Conservation (phyloP, 2,329 filamentous ascomycete species). For the Rhinocladiella mackenziei region DNA sequence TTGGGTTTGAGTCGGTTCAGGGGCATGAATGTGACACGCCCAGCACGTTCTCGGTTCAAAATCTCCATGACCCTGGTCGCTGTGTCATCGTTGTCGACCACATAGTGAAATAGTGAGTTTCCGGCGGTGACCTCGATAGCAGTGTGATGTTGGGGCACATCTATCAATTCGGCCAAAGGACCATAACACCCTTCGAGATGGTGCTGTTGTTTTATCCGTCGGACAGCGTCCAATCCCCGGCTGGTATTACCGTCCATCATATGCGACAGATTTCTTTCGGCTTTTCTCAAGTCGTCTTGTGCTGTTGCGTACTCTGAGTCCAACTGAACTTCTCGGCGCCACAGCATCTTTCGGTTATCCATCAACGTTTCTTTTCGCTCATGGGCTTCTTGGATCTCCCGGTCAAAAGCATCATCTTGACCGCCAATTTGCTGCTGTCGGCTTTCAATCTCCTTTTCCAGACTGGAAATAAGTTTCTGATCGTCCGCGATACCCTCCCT, state of each 20-base stretch:
- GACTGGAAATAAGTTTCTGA: slow-evolving; percentile 63
- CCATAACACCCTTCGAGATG: slow-evolving; percentile 85
- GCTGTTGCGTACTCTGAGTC: slow-evolving; percentile 72
- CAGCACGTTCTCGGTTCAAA: slow-evolving; percentile 73
- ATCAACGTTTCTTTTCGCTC: slow-evolving; percentile 73
- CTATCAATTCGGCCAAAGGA: slow-evolving; percentile 86
- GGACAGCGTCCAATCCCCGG: slow-evolving; percentile 79
- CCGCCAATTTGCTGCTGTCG: slow-evolving; percentile 69
- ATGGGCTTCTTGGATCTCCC: slow-evolving; percentile 71
- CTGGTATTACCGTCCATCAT: slow-evolving; percentile 88
- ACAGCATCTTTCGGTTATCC: slow-evolving; percentile 82
- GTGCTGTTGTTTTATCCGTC: slow-evolving; percentile 72
- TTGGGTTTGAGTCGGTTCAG: slow-evolving; percentile 73
- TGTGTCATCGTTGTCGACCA: slow-evolving; percentile 87
- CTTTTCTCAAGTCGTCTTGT: slow-evolving; percentile 69
- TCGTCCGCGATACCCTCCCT: slow-evolving; percentile 75
- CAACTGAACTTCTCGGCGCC: slow-evolving; percentile 83
- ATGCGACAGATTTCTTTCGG: slow-evolving; percentile 72
- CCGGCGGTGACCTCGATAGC: slow-evolving; percentile 92
- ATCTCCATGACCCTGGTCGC: slow-evolving; percentile 76
- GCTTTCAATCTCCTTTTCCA: slow-evolving; percentile 68
- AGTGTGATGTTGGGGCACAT: slow-evolving; percentile 80
- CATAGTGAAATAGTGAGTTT: slow-evolving; percentile 88
- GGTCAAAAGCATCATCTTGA: slow-evolving; percentile 66
- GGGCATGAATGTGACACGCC: slow-evolving; percentile 91